These are phyloP conservation scores for Lentinula sp. DNA, from an alignment of 768 basidiomycete species.

Conservation along the genomic window DNA sequence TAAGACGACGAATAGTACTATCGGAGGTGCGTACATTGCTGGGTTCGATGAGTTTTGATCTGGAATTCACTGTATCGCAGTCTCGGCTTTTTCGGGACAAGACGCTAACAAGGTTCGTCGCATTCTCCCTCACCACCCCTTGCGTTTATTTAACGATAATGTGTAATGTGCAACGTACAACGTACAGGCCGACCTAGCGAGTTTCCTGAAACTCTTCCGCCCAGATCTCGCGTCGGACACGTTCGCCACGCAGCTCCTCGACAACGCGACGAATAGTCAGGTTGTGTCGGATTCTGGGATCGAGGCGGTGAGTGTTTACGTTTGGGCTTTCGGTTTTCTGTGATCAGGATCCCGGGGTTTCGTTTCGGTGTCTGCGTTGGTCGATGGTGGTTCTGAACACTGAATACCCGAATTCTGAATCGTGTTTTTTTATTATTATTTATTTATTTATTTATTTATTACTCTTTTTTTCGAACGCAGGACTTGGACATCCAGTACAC, in stretches of 20 bases:
- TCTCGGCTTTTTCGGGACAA: slow-evolving; percentile 15
- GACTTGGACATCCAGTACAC: slow-evolving; percentile 15
- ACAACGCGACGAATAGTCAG: slow-evolving; percentile 22
- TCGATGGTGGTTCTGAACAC: too few species aligned
- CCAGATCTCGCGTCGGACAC: slow-evolving; percentile 19
- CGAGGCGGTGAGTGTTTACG: slow-evolving; percentile 21
- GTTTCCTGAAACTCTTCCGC: slow-evolving; percentile 19
- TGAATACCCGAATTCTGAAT: too few species aligned
- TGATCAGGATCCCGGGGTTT: too few species aligned
- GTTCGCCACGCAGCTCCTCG: slow-evolving; percentile 18
- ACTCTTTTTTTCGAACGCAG: too few species aligned
- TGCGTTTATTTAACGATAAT: too few species aligned
- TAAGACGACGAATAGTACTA: slow-evolving; percentile 11
- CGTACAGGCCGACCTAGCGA: slow-evolving; percentile 13
- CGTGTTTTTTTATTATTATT: too few species aligned
- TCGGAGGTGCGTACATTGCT: slow-evolving; percentile 3
- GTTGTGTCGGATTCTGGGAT: slow-evolving; percentile 15
- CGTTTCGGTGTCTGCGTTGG: too few species aligned
- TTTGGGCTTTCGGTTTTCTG: too few species aligned
- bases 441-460: too few species aligned
- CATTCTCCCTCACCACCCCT: too few species aligned
- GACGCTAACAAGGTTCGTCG: slow-evolving; percentile 13
- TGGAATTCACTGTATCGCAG: slow-evolving; percentile 10
- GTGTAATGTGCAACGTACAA: too few species aligned
- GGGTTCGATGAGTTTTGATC: not conserved